Evolutionary conservation across 2,329 filamentous ascomycete species (phyloP).

Genomic region (Hymenotorrendiella dingleyae): DNA sequence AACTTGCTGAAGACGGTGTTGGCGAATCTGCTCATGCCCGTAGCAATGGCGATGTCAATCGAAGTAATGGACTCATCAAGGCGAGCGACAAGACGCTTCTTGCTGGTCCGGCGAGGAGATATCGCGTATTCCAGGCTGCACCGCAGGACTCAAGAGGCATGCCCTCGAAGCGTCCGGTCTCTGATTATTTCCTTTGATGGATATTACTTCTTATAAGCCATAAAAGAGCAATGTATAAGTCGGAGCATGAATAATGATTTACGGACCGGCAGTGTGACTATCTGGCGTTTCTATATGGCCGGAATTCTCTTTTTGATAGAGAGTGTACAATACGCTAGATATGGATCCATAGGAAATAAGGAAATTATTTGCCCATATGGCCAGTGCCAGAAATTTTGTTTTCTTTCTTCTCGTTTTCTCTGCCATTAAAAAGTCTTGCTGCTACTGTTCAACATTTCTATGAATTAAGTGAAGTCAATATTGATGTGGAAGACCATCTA

Average conservation of each 20-base stretch:
- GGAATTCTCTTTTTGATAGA: conserved; percentile 4
- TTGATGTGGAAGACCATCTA: no score
- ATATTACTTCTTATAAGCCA: neutral
- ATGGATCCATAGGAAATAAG: no score
- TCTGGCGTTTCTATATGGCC: no score
- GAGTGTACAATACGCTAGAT: conserved; percentile 3
- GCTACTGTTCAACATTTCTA: no score
- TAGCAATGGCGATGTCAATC: conserved; percentile 41
- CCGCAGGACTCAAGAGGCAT: conserved; percentile 94
- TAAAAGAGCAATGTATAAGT: neutral
- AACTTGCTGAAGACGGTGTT: conserved; percentile 81
- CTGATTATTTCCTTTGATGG: conserved; percentile 77
- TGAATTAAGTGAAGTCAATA: no score
- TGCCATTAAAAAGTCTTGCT: no score
- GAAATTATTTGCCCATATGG: no score
- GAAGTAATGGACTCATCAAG: conserved; percentile 48
- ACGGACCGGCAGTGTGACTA: no score
- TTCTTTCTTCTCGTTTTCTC: no score
- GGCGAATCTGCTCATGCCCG: conserved; percentile 47
- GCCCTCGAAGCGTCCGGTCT: conserved; percentile 97
- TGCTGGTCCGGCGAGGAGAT: conserved; percentile 76
- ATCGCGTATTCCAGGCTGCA: conserved; percentile 92
- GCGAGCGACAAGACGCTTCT: conserved; percentile 47
- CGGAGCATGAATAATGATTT: neutral
- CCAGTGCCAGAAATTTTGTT: no score